phyloP scores from a whole-genome alignment of 108 stramenopile genomes.

The Seminavis robusta region DNA sequence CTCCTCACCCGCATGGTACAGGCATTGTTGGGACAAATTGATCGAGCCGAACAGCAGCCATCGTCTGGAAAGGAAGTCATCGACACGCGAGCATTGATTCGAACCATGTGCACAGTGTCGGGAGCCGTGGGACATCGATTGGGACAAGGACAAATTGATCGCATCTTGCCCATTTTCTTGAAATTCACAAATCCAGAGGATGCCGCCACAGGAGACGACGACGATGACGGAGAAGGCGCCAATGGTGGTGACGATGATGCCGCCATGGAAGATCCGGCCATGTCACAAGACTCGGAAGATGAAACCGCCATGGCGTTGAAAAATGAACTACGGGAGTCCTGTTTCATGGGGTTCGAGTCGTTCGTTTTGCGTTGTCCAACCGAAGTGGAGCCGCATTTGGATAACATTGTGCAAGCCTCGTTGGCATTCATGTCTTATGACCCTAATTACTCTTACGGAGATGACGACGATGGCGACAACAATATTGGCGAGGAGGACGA shows the following conservation, averaged over 20 bases:
- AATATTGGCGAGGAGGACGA: constrained; percentile 43
- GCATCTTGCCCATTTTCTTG: constrained; percentile 93
- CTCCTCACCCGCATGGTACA: constrained; percentile 78
- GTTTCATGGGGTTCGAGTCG: constrained; percentile 94
- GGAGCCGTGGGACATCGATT: constrained; percentile 80
- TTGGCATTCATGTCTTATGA: constrained; percentile 93
- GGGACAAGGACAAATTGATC: constrained; percentile 86
- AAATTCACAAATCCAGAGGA: constrained; percentile 84
- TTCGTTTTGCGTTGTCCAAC: constrained; percentile 92
- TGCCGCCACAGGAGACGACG: constrained; percentile 73
- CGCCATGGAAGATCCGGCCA: constrained; percentile 30
- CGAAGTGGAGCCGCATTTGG: constrained; percentile 90
- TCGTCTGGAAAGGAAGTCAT: neutral
- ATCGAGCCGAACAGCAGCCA: constrained; percentile 21
- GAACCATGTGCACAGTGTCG: constrained; percentile 89
- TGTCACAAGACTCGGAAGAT: constrained; percentile 36
- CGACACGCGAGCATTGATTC: constrained; percentile 75
- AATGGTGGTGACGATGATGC: constrained; percentile 37
- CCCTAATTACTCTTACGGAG: constrained; percentile 95
- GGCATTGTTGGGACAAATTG: constrained; percentile 74
- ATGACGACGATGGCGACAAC: constrained; percentile 75
- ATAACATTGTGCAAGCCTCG: constrained; percentile 65
- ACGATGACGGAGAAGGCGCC: constrained; percentile 64
- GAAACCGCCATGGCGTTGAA: constrained; percentile 51
- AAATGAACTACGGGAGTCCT: constrained; percentile 94